These are phyloP conservation scores for Penicillium italicum DNA, from an alignment of 2,329 filamentous ascomycete genomes.

Conservation along the genomic window DNA sequence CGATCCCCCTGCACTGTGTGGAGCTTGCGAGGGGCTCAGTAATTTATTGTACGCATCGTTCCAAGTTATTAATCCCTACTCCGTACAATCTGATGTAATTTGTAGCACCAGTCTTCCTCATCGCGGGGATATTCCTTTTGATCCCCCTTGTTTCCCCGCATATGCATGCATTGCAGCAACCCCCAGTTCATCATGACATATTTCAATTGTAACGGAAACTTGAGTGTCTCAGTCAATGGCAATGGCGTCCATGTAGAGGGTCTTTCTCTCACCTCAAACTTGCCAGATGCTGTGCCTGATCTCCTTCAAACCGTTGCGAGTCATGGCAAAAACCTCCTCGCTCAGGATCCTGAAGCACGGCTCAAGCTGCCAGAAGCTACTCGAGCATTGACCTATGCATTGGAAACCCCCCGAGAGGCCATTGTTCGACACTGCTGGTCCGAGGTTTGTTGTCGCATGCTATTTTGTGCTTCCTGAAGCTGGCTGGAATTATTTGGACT, in stretches of 20 bases:
- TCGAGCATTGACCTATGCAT: constrained; percentile 21
- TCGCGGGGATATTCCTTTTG: background rate
- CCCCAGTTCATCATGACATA: background rate
- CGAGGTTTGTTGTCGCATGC: constrained; percentile 18
- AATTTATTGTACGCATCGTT: too few relatives aligned
- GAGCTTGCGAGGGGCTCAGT: background rate
- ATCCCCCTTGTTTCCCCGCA: background rate
- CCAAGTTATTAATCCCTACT: background rate
- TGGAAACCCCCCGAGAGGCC: constrained; percentile 49
- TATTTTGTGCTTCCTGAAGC: background rate
- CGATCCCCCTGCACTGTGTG: background rate
- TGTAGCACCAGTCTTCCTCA: too few relatives aligned
- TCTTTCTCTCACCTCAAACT: constrained; percentile 1
- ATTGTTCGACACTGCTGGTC: constrained; percentile 50
- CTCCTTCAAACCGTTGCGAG: background rate
- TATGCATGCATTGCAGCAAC: background rate
- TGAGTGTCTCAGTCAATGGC: background rate
- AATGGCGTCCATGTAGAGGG: background rate
- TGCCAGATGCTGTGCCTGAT: background rate
- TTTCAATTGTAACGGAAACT: background rate
- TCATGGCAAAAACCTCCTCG: background rate
- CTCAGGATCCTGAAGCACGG: background rate
- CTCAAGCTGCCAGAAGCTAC: constrained; percentile 16
- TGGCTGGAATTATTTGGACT: background rate
- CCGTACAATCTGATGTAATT: background rate